Conservation (phyloP, 306 rosid species). For the Ceratonia siliqua region DNA sequence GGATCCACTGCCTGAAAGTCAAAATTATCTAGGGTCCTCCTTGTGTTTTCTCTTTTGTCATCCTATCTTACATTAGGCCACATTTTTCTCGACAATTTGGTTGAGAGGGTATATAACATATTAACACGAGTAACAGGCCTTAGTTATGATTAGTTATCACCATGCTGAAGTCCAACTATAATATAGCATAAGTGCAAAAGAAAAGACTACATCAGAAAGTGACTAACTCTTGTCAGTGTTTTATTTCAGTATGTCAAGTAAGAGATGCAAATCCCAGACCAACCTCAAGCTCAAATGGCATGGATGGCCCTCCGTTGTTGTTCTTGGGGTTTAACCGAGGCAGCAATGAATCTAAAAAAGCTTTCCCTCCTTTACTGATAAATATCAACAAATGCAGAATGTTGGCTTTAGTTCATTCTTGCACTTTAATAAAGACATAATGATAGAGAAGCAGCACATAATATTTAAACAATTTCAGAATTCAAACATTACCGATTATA, state of each 20-base stretch:
- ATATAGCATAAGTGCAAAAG: conserved; percentile 14
- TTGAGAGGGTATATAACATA: too few species aligned
- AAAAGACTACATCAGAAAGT: conserved; percentile 4
- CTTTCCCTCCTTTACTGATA: conserved; percentile 88
- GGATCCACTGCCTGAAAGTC: conserved; percentile 16
- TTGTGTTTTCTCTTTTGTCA: conserved; percentile 23
- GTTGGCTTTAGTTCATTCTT: conserved; percentile 20
- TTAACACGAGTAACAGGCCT: too few species aligned
- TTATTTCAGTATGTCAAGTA: conserved; percentile 2
- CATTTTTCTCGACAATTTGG: not conserved
- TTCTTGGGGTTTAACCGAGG: conserved; percentile 83
- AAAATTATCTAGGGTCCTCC: not conserved
- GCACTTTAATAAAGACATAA: conserved; percentile 25
- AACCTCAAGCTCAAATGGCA: conserved; percentile 99
- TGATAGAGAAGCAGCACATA: conserved; percentile 11
- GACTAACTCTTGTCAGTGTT: conserved; percentile 13
- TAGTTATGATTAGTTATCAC: too few species aligned
- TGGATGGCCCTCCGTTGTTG: conserved; percentile 78
- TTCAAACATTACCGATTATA: conserved; percentile 63
- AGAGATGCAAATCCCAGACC: conserved; percentile 35
- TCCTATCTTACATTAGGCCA: conserved; percentile 14
- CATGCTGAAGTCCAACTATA: not conserved
- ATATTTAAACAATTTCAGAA: conserved; percentile 25
- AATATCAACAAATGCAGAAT: conserved; percentile 35
- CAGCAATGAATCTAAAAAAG: conserved; percentile 79